These are phyloP conservation scores for Kingdonia uniflora DNA, from an alignment of 164 flowering plant species.

Conservation along the genomic window DNA sequence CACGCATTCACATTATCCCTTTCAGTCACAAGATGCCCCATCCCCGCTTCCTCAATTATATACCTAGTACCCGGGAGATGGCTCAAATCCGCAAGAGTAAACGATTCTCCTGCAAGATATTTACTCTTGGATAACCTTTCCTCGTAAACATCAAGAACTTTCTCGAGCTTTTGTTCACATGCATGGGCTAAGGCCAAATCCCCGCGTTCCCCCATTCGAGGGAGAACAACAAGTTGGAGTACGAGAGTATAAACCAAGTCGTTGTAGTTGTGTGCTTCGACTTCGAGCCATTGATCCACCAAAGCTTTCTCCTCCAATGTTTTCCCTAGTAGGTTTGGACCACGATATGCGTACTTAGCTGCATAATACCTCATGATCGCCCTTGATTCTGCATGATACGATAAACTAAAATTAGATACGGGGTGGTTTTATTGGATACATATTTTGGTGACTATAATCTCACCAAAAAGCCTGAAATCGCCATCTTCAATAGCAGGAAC, in stretches of 20 bases:
- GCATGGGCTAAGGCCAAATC: conserved; percentile 28
- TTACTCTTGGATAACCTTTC: conserved; percentile 29
- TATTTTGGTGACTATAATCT: conserved; percentile 1
- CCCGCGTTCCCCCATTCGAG: conserved; percentile 28
- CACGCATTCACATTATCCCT: conserved; percentile 48
- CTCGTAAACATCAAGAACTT: conserved; percentile 12
- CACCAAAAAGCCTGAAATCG: conserved; percentile 15
- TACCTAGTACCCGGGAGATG: conserved; percentile 43
- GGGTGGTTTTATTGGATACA: too few relatives aligned
- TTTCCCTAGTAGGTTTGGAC: conserved; percentile 40
- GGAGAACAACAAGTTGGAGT: conserved; percentile 40
- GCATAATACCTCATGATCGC: conserved; percentile 70
- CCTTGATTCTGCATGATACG: conserved; percentile 42
- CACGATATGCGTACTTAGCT: conserved; percentile 36
- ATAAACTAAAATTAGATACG: too few relatives aligned
- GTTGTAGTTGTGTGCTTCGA: conserved; percentile 65
- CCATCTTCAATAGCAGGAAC: conserved; percentile 29
- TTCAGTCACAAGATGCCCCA: conserved; percentile 33
- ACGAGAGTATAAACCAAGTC: conserved; percentile 35
- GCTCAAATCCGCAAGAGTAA: conserved; percentile 51
- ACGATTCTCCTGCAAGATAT: conserved; percentile 49
- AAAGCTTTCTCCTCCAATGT: conserved; percentile 52
- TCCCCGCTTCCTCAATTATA: conserved; percentile 27
- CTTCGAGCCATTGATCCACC: conserved; percentile 81
- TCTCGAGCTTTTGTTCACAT: conserved; percentile 38